These are phyloP conservation scores for Cladosporium sp. DNA, from an alignment of 2,329 filamentous ascomycete species.

Conservation along the genomic window DNA sequence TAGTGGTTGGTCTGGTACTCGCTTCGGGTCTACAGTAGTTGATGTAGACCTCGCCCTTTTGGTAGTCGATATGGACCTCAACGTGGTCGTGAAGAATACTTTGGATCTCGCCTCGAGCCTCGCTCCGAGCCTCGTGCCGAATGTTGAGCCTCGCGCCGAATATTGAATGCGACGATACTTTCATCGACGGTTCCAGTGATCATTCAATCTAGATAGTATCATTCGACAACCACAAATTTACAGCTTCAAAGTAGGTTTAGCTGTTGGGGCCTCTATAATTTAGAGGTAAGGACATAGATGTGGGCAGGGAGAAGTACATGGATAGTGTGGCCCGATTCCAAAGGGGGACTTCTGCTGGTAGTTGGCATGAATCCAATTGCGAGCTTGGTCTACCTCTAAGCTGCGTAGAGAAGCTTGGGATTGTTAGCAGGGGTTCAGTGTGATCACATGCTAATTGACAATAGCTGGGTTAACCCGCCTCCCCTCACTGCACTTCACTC, in stretches of 20 bases:
- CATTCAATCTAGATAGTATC: too few relatives aligned
- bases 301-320: not conserved
- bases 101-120: not conserved
- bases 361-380: not conserved
- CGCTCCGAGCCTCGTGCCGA: not conserved
- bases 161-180: not conserved
- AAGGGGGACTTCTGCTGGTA: not conserved
- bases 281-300: too few relatives aligned
- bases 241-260: not conserved
- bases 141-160: not conserved
- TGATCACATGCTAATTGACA: not conserved
- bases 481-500: not conserved
- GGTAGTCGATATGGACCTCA: not conserved
- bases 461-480: not conserved
- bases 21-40: not conserved
- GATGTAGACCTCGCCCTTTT: not conserved
- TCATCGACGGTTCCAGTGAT: not conserved
- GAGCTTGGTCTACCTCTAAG: not conserved
- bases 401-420: not conserved
- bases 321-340: not conserved
- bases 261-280: too few relatives aligned
- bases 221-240: not conserved
- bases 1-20: not conserved
- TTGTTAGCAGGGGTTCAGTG: not conserved
- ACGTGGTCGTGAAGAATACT: too few relatives aligned